Evolutionary conservation across 768 basidiomycete species (phyloP), one percentile per base, ranked within the genome.

Genomic region (Leccinum barrowsii): DNA sequence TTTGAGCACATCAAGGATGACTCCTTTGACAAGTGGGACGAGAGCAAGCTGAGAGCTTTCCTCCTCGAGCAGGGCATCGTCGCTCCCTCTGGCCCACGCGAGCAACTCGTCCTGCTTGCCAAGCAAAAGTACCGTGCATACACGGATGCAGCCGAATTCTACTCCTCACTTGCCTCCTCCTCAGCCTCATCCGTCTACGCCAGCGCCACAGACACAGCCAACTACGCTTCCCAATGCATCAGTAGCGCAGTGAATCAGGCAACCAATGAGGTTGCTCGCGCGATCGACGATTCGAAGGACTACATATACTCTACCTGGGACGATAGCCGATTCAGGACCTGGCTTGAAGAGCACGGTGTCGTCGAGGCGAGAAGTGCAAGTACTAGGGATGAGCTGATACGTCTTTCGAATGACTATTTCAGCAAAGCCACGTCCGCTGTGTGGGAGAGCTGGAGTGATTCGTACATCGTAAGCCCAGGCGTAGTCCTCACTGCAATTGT

Each of bases 281-380:
- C 74, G 26, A 70, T 92, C 21, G 89, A 94, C 60, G 83, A 89
- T 58, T 72, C 85, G 30, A 91, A 86, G 70, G 94, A 98, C 70
- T 95, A 94, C 64, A 75, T 94, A 17, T 96, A 90, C 72, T 92
- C 90, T 0, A 83, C 89, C 0, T 97, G 96, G 96, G 86, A 89
- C 56, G 92, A 95, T 63, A 87, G 79, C 65, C 79, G 80, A 62
- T 73, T 98, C 50, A 78, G 87, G 52, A 73, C 67, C 0, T 97
- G 87, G 75, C 82, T 95, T 48, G 85, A 89, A 67, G 78, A 87
- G 40, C 85, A 90, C 66, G 88, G 89, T 24, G 76, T 92, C 40
- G 65, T 92, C 59, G 81, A 89, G 65, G 81, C 87, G 3, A 85
- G 82, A 59, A 72, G 75, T 17, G 76, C 59, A 59, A 74, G 21